Base-by-base conservation (phyloP, 78 protist species). In the Parvularia atlantis region DNA sequence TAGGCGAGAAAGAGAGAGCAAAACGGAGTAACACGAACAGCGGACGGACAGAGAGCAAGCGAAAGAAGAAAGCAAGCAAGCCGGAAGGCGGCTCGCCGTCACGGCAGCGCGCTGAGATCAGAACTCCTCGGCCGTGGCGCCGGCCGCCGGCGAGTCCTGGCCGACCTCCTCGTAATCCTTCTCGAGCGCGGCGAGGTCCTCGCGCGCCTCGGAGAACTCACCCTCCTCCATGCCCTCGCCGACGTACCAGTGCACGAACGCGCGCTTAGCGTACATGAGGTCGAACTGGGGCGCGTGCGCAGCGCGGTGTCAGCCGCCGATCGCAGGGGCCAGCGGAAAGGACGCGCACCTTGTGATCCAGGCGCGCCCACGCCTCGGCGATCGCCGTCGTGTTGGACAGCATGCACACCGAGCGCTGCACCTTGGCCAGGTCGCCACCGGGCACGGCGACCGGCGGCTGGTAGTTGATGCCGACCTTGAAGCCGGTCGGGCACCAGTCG, bases 161-260 rank as follows among this genome's bases (percentile, higher is more conserved):
- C 92, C 96, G 61, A 91, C 92, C 85, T 92, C 93, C 84, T 92
- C 96, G 86, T 91, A 91, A 65, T 84, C 89, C 77, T 79, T 79
- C 81, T 78, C 83, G 70, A 78, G 83, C 41, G 83, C 88, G 30
- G 86, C 88, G 2, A 92, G 80, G 69, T 94, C 95, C 78, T 89
- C 95, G 30, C 94, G 89, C 56, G 98, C 98, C 87, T 97, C 99
- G 53, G 96, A 79, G 91, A 97, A 97, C 84, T 97, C 99, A 37
- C 97, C 97, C 78, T 95, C 97, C 77, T 93, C 97, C 99, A 96
- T 96, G 43, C 99, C 99, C 87, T 96, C 99, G 57, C 98, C 98
- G 70, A 94, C 96, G 88, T 91, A 94, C 96, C 97, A 92, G 79
- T 93, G 98, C 41, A 97, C 97, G 78, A 95, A 97, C 79, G 99